Evolutionary conservation across 305 asterid species (phyloP), one percentile per base, ranked within the genome.

Genomic region (Solanum hybrid): DNA sequence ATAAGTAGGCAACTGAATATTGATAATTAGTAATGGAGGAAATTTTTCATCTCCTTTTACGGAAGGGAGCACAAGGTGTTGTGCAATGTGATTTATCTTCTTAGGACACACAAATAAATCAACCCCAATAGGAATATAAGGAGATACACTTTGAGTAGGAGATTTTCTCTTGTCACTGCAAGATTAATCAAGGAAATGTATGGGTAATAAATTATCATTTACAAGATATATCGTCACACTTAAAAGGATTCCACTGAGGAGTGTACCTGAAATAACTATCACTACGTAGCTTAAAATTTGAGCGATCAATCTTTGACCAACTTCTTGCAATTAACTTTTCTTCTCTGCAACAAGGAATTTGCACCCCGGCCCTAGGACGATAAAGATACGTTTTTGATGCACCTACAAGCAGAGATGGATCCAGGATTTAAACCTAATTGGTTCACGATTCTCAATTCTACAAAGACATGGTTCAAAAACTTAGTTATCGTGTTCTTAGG

Each of bases 1-100:
- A 93, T 97, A 97, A 71, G 98, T 95, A 12, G 99, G 99, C 92
- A 97, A 94, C 98, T 97, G 98, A 93, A 97, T 95, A 92, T 97
- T 97, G 35, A 97, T 97, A 86, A 97, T 96, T 77, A 97, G 94
- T 86, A 97, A 93, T 40, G 94, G 87, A 35, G 99, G 99, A 90
- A 93, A 87, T 90, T 95, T 93, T 51, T 93, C 95, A 36, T 94
- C 91, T 40, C 94, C 92, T 92, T 95, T 94, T 35, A 94, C 82
- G 31, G 94, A 89, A 74, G 99, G 99, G 74, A 97, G 94, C 92
- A 96, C 98, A 39, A 97, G 94, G 93, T 96, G 98, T 89, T 96
- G 96, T 73, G 99, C 98, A 71, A 97, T 97, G 93, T 97, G 98
- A 91, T 92, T 93, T 78, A 97, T 92, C 96, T 96, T 97, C 90